These are phyloP conservation scores for Pseudonitzschia pungens DNA, from an alignment of 108 stramenopile genomes.

Conservation along the genomic window DNA sequence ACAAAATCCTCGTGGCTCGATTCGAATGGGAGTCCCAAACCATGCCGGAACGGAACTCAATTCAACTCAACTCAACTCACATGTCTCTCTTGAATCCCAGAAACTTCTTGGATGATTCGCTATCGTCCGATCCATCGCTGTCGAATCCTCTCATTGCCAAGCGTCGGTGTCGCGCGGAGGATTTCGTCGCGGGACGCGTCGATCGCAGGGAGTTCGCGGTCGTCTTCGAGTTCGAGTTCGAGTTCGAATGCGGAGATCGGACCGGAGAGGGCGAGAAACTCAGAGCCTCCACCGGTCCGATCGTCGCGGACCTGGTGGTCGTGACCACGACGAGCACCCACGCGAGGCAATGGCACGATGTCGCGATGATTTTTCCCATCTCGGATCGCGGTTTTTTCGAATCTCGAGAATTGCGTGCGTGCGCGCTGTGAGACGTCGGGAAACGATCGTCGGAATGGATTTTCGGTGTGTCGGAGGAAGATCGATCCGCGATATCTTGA, in stretches of 20 bases:
- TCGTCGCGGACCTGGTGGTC: not conserved
- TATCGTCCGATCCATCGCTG: not conserved
- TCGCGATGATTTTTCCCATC: too few species aligned
- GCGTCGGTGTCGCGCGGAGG: not conserved
- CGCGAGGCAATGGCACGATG: too few species aligned
- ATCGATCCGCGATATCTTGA: too few species aligned
- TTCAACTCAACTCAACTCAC: too few species aligned
- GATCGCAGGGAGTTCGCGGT: not conserved
- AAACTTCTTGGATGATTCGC: not conserved
- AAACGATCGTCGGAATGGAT: too few species aligned
- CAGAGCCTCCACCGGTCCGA: not conserved
- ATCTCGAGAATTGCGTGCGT: too few species aligned
- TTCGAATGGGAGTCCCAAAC: too few species aligned
- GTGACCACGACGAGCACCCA: not conserved
- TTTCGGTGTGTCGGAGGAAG: too few species aligned
- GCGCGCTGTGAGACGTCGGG: too few species aligned
- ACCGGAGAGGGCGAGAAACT: not conserved
- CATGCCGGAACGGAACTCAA: too few species aligned
- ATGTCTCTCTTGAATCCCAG: slow-evolving; percentile 1
- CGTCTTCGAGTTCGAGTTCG: not conserved
- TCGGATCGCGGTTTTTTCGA: too few species aligned
- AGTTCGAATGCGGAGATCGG: not conserved
- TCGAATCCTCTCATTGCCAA: not conserved
- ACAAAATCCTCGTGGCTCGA: not conserved
- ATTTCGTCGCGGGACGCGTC: too few species aligned